Base-by-base conservation (phyloP, 306 rosid species). In the Medicago lupulina region DNA sequence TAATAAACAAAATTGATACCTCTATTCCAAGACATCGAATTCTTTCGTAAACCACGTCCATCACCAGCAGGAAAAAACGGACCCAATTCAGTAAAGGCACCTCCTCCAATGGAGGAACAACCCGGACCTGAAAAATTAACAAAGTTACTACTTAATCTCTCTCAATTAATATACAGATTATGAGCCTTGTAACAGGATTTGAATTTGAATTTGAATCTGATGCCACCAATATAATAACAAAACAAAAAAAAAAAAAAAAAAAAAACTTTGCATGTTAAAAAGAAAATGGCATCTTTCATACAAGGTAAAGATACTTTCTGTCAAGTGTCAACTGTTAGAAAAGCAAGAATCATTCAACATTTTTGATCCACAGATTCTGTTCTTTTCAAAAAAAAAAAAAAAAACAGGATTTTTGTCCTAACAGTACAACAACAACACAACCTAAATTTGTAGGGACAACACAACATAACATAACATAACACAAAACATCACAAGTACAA, bases 61-160 rank as follows among this genome's bases (percentile, higher is more conserved):
- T 91, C 82, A 13, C 98, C 97, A n/a, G 1, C 81, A 2, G 97
- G 98, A 82, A 78, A 93, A 81, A 93, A 93, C 18, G 98, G 97
- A 46, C 98, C 98, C 80, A 93, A 60, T 77, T 93, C 97, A 40
- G 98, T 93, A 62, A 93, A 93, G 39, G 97, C 98, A 44, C 98
- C 98, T 50, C 97, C 98, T 14, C 96, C 98, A 13, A 93, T 41
- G 9, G 98, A 93, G 28, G 98, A 93, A 76, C 98, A 93, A 58
- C 98, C 97, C 0, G 98, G 98, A 62, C 98, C 98, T 93, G 86
- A 81, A 83, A 76, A 70, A 76, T 11, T 2, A 55, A 55, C 31
- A 74, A 36, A 5, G 15, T 25, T 54, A 19, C 61, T 34, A 11
- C 31, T 54, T 54, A 18, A 16, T 80, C 76, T 4, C 57, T 65